Evolutionary conservation across 2,329 filamentous ascomycete species (phyloP).

Genomic region (Bretziella fagacearum): DNA sequence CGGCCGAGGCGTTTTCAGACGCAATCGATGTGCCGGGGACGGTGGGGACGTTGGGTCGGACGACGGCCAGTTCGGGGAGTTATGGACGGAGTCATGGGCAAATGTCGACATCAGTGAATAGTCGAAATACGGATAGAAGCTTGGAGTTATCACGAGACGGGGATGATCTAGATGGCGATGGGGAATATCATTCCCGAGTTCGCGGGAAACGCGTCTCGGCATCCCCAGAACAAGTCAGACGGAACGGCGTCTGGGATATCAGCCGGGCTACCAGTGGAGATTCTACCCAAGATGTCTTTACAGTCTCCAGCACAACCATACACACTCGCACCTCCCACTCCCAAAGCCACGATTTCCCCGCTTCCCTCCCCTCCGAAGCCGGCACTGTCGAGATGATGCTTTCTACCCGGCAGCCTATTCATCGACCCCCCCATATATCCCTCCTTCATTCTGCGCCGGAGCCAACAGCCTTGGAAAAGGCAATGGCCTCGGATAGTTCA

Average conservation of each 20-base stretch:
- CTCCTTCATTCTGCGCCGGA: slow-evolving; percentile 2
- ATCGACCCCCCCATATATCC: slow-evolving; percentile 3
- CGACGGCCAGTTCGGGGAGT: slow-evolving; percentile 3
- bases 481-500: slow-evolving; percentile 16
- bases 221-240: too few species aligned
- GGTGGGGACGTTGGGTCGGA: background rate
- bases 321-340: background rate
- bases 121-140: too few species aligned
- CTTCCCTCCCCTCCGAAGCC: slow-evolving; percentile 3
- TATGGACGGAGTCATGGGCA: too few species aligned
- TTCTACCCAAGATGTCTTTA: too few species aligned
- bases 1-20: slow-evolving; percentile 31
- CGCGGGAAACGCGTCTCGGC: too few species aligned
- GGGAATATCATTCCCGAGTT: background rate
- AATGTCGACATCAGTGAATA: too few species aligned
- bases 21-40: slow-evolving; percentile 34
- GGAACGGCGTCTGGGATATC: too few species aligned
- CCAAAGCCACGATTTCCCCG: slow-evolving; percentile 6
- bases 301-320: too few species aligned
- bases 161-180: background rate
- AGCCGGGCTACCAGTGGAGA: too few species aligned
- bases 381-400: slow-evolving; percentile 9
- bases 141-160: background rate
- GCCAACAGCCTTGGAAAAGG: slow-evolving; percentile 11
- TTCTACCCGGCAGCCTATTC: slow-evolving; percentile 8